These are phyloP conservation scores for Exobasidium cylindrosporum DNA, from an alignment of 1,284 basidiomycete genomes.

Conservation along the genomic window DNA sequence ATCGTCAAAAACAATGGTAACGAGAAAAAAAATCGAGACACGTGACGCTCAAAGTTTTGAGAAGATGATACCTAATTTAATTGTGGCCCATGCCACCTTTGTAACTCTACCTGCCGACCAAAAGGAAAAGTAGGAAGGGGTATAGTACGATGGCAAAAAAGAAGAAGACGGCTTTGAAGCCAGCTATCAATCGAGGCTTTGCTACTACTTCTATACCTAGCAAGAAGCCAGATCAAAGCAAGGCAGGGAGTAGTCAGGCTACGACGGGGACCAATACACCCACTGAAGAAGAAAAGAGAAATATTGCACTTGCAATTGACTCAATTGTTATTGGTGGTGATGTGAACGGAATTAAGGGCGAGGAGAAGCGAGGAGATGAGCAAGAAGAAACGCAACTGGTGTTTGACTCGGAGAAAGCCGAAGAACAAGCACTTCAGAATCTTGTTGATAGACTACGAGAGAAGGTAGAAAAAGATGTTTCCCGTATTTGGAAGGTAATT, in stretches of 20 bases:
- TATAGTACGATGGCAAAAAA: constrained; percentile 32
- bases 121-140: neutral
- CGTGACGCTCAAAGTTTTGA: too few relatives aligned
- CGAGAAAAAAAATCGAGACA: too few relatives aligned
- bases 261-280: neutral
- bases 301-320: constrained; percentile 35
- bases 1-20: too few relatives aligned
- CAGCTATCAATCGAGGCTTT: constrained; percentile 47
- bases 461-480: constrained; percentile 82
- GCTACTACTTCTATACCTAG: constrained; percentile 67
- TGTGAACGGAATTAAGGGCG: constrained; percentile 5
- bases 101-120: too few relatives aligned
- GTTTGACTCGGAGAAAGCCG: constrained; percentile 41
- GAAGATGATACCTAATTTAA: too few relatives aligned
- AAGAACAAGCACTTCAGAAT: constrained; percentile 50
- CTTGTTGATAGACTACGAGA: constrained; percentile 74
- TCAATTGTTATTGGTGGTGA: constrained; percentile 22
- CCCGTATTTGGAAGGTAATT: constrained; percentile 66
- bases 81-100: too few relatives aligned
- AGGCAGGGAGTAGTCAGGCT: neutral
- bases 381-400: constrained; percentile 3
- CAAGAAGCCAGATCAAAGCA: constrained; percentile 62
- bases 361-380: constrained; percentile 1
- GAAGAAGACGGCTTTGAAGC: constrained; percentile 50
- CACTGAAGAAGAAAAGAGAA: neutral